These are phyloP conservation scores for Scheffersomyces titani DNA, from an alignment of 1,139 yeast genomes.

Conservation along the genomic window DNA sequence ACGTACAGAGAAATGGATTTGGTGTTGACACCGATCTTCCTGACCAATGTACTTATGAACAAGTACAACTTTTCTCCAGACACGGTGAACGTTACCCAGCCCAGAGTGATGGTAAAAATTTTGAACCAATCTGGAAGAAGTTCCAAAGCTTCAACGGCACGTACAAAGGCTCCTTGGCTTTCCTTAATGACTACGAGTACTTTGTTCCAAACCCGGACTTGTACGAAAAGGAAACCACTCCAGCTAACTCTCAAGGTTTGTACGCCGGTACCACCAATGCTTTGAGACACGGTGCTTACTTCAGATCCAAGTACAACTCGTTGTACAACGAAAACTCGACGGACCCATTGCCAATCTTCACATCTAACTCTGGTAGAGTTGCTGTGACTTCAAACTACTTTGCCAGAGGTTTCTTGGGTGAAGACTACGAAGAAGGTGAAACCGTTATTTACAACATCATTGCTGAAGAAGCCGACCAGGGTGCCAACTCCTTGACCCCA, in stretches of 20 bases:
- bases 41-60: conserved; percentile 31
- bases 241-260: conserved; percentile 25
- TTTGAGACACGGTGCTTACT: conserved; percentile 16
- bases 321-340: conserved; percentile 16
- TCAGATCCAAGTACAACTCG: conserved; percentile 16
- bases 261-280: conserved; percentile 25
- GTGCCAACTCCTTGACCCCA: conserved; percentile 20
- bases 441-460: conserved; percentile 7
- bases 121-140: conserved; percentile 21
- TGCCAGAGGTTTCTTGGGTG: conserved; percentile 28
- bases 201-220: conserved; percentile 11
- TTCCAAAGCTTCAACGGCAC: conserved; percentile 19
- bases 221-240: conserved; percentile 31
- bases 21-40: conserved; percentile 38
- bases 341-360: conserved; percentile 17
- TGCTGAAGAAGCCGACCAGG: conserved; percentile 17
- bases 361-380: conserved; percentile 17
- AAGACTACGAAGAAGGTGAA: conserved; percentile 13
- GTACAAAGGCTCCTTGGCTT: conserved; percentile 12
- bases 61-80: conserved; percentile 35
- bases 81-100: conserved; percentile 43
- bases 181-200: conserved; percentile 12
- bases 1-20: conserved; percentile 32
- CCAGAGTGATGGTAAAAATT: conserved; percentile 20
- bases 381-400: conserved; percentile 16